Evolutionary conservation across 352 stramenopile species (phyloP), one percentile per base, ranked within the genome.

Genomic region (Globisporangium viniferum): DNA sequence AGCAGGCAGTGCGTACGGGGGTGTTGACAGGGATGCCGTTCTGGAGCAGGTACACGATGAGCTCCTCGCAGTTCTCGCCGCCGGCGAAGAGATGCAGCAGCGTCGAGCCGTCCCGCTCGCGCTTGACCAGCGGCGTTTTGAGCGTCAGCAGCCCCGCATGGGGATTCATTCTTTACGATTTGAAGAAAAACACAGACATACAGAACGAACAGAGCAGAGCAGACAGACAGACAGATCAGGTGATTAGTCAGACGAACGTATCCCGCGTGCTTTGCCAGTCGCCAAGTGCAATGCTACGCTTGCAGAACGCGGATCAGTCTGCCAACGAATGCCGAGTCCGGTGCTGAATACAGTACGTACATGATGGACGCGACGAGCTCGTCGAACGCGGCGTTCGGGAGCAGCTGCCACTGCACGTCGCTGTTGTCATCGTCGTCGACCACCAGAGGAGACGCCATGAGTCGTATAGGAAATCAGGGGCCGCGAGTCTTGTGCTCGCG

Each of bases 81-180:
- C 77, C 79, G 0, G 80, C 73, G 41, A 91, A 69, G 20, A 89
- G 77, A 53, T 91, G 79, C 60, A 88, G 66, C 59, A 89, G 69
- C 69, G 80, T 88, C 9, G 75, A 87, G 9, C 77, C 79, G 60
- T 89, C 80, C 24, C 73, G 71, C 33, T 79, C 70, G 59, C 76
- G 72, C 5, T 67, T 67, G 35, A 86, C 60, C 27, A 74, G 68
- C 22, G 69, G 41, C 53, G 63, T 79, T 3, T 66, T 46, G 24
- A 82, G 51, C 5, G 71, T 62, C 12, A 77, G 72, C 27, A 81
- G 63, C n/a, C 73, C 77, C 3, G 63, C 39, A 49, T 80, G 60
- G 7, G 79, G 71, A 29, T 85, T 75, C 64, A 88, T 71, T 22
- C 78, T 88, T 51, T 22, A 1, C 18, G 18, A 24, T 51, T 51